phyloP scores from a whole-genome alignment of 176 grass and related monocot species.

The Oryza longistaminata region DNA sequence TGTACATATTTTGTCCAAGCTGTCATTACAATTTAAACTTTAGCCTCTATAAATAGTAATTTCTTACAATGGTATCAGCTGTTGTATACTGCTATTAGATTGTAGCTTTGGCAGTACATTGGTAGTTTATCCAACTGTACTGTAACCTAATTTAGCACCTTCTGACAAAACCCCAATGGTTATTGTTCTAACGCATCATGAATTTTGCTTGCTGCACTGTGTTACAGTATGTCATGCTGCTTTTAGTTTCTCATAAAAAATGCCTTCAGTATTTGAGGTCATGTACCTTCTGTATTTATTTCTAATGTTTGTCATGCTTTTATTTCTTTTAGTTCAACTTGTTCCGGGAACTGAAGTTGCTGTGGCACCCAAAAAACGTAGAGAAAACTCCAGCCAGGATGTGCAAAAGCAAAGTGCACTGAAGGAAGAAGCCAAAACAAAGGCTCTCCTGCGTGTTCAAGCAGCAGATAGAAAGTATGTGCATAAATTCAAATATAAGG shows the following conservation, averaged over 20 bases:
- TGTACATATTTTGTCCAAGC: neutral
- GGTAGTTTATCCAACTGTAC: neutral
- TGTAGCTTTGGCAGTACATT: neutral
- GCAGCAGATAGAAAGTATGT: conserved; percentile 56
- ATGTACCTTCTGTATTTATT: conserved; percentile 11
- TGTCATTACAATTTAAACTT: conserved; percentile 3
- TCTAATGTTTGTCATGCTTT: conserved; percentile 2
- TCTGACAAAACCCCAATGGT: conserved; percentile 12
- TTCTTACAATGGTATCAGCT: neutral
- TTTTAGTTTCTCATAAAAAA: neutral
- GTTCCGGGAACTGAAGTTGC: conserved; percentile 89
- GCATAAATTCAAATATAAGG: conserved; percentile 70
- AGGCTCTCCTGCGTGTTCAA: conserved; percentile 90
- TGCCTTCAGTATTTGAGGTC: neutral
- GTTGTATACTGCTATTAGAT: neutral
- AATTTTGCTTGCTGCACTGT: conserved; percentile 12
- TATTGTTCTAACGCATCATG: neutral
- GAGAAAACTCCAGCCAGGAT: conserved; percentile 40
- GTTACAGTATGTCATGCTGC: conserved; percentile 22
- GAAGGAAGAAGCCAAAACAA: conserved; percentile 61
- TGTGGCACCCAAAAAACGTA: conserved; percentile 81
- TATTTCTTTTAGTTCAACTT: conserved; percentile 78
- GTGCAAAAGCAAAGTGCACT: conserved; percentile 58
- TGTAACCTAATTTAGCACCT: neutral
- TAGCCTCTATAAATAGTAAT: neutral